Evolutionary conservation across 305 asterid species (phyloP).

Genomic region (Ilex paraguariensis): DNA sequence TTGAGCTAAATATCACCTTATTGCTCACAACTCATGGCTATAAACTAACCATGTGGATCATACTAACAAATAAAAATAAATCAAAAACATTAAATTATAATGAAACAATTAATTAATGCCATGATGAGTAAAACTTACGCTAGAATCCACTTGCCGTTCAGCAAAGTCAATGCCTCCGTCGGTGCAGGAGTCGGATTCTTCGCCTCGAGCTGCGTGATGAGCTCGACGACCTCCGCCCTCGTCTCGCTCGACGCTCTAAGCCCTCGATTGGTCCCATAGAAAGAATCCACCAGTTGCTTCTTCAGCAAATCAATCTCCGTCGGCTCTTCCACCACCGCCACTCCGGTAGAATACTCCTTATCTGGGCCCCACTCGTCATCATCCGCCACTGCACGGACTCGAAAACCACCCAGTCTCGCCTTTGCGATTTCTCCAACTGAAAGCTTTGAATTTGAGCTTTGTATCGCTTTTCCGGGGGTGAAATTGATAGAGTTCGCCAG

Average conservation of each 20-base stretch:
- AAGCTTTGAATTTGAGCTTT: constrained; percentile 3
- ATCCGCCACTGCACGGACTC: constrained; percentile 26
- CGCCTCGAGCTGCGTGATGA: constrained; percentile 75
- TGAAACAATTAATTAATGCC: background rate
- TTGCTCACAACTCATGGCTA: no score
- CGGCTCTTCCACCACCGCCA: constrained; percentile 35
- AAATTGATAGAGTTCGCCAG: constrained; percentile 30
- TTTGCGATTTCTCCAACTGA: constrained; percentile 11
- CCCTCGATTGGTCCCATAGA: constrained; percentile 81
- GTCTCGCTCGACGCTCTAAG: constrained; percentile 76
- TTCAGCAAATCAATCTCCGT: constrained; percentile 52
- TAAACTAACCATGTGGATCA: no score
- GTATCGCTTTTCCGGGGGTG: constrained; percentile 11
- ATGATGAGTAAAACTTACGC: constrained; percentile 38
- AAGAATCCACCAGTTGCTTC: constrained; percentile 63
- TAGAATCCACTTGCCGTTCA: constrained; percentile 91
- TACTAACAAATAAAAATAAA: no score
- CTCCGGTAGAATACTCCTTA: constrained; percentile 22
- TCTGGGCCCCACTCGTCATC: constrained; percentile 70
- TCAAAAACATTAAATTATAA: no score
- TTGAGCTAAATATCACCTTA: no score
- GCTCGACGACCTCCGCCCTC: constrained; percentile 81
- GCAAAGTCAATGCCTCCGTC: constrained; percentile 67
- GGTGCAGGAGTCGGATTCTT: constrained; percentile 84
- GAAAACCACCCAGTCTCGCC: constrained; percentile 12